Base-by-base conservation (phyloP, 371 early-diverging fungal species). In the Zopfochytrium polystomum region DNA sequence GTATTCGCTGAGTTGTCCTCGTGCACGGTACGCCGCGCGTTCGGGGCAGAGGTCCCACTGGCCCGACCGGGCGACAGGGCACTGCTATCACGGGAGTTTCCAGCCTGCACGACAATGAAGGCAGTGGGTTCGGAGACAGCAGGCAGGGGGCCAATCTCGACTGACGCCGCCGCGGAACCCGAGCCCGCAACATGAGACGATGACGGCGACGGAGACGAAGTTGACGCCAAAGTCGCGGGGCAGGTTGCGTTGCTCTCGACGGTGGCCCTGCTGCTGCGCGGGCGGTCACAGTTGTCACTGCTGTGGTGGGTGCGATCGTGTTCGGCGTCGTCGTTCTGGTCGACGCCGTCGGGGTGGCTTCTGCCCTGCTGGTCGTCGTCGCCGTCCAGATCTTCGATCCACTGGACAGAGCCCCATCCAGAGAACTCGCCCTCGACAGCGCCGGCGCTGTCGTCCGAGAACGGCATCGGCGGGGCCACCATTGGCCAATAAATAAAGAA, bases 321-420 rank as follows among this genome's bases (percentile, higher is more conserved):
- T 42, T 42, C n/a, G 11, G 11, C n/a, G 42, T 13, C 11, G 13
- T n/a, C 11, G 42, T n/a, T 42, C 13, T 42, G 11, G n/a, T 13
- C 13, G n/a, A 42, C 11, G 42, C 42, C 42, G 13, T n/a, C 42
- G 42, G 11, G 11, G 42, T 42, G 11, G 11, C 42, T 11, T 42
- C 42, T n/a, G n/a, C 13, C 11, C 11, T 42, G n/a, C 42, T n/a
- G n/a, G 13, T 42, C 33, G 55, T 11, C 1, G 30, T 1, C 18
- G 52, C 0, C 26, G 1, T 18, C 26, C 15, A 49, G 23, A 2
- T n/a, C 27, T 15, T 52, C 52, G 23, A 15, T 18, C 30, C 1
- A 23, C 5, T 47, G 18, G 13, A 58, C 34, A 9, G 44, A 20
- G 18, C 62, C 62, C 62, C 62, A 62, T 29, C 62, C 62, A 18